Percentiles rank a stretch among this genome's conserved stretches.
Evolutionary conservation across 495 filamentous ascomycete genomes (phyloP).

Genomic region (Neurospora sp.): DNA sequence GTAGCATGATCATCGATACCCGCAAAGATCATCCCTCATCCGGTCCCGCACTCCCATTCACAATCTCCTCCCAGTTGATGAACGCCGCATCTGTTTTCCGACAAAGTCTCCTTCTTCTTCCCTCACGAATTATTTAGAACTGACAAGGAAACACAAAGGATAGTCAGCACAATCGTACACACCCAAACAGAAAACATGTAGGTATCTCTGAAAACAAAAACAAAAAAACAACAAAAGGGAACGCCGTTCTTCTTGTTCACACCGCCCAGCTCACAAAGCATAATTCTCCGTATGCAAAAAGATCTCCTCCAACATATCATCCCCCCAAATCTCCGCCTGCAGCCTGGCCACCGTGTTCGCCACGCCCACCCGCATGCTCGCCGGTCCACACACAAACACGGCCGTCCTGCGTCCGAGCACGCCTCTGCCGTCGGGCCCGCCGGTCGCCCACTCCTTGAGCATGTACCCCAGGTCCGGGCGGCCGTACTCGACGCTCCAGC

Average conservation of each 20-base stretch:
- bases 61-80: background rate
- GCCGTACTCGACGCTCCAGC: slow-evolving; percentile 89
- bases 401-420: slow-evolving; percentile 76
- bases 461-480: slow-evolving; percentile 78
- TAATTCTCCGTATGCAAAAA: slow-evolving; percentile 95
- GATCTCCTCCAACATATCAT: slow-evolving; percentile 73
- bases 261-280: slow-evolving; percentile 44
- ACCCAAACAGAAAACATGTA: background rate
- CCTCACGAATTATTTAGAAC: background rate
- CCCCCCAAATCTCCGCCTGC: slow-evolving; percentile 72
- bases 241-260: background rate
- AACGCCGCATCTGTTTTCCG: background rate
- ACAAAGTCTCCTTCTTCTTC: background rate
- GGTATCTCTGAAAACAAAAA: background rate
- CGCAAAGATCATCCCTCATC: background rate
- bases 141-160: background rate
- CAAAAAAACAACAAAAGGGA: background rate
- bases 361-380: slow-evolving; percentile 77
- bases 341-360: slow-evolving; percentile 70
- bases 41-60: background rate
- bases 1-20: background rate
- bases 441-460: slow-evolving; percentile 64
- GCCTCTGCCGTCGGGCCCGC: slow-evolving; percentile 43
- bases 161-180: background rate
- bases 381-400: slow-evolving; percentile 88